Evolutionary conservation across 2,329 filamentous ascomycete genomes (phyloP).

Genomic region (Aspergillus sp.): DNA sequence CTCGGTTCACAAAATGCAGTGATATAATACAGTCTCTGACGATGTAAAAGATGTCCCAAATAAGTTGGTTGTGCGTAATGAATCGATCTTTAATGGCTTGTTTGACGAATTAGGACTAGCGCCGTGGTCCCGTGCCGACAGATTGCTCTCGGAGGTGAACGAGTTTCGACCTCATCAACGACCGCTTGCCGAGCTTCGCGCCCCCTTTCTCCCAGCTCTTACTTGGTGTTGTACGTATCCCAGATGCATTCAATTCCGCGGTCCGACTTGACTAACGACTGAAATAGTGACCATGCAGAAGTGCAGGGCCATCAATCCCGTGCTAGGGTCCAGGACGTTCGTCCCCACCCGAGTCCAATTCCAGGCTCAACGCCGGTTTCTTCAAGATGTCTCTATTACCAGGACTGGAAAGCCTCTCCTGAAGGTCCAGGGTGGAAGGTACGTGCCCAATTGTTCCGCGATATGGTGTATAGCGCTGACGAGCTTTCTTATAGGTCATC

Average conservation of each 20-base stretch:
- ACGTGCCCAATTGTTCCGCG: constrained; percentile 36
- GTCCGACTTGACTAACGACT: constrained; percentile 26
- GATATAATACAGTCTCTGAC: background rate
- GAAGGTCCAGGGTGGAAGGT: constrained; percentile 86
- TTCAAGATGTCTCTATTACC: constrained; percentile 87
- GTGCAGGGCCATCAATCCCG: constrained; percentile 44
- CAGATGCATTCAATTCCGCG: constrained; percentile 24
- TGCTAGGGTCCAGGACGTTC: constrained; percentile 39
- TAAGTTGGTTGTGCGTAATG: too few relatives aligned
- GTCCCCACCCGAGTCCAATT: constrained; percentile 39
- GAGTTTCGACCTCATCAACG: constrained; percentile 25
- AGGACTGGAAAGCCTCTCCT: constrained; percentile 95
- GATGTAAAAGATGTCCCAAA: background rate
- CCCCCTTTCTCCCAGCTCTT: constrained; percentile 25
- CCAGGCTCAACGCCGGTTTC: constrained; percentile 48
- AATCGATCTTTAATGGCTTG: background rate
- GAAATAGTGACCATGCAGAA: constrained; percentile 46
- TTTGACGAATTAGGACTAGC: constrained; percentile 33
- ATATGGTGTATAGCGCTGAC: constrained; percentile 23
- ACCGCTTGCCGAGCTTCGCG: constrained; percentile 30
- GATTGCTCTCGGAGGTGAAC: constrained; percentile 19
- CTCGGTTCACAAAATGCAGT: background rate
- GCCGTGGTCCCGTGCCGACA: constrained; percentile 32
- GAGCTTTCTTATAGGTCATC: constrained; percentile 61
- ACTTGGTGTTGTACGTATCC: constrained; percentile 15